Base-by-base conservation (phyloP, 441 rosid species). In the Arabidopsis hybrid region DNA sequence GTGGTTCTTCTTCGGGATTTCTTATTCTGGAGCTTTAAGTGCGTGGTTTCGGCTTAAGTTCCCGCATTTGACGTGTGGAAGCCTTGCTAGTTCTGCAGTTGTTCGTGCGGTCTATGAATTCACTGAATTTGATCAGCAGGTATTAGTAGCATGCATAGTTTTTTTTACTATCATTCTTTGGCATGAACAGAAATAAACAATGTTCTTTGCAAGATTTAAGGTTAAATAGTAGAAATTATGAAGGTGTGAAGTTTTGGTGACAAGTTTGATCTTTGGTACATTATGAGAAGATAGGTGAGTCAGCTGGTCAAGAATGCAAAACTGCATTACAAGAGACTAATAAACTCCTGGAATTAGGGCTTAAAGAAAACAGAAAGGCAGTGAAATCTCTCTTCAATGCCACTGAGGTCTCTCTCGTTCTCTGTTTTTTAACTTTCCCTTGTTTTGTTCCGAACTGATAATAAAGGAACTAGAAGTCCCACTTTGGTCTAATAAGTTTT, bases 51-150 rank as follows among this genome's bases (percentile, higher is more conserved):
- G 90, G 26, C 96, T 94, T 29, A 94, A 93, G 79, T 94, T 88
- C 60, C 99, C 99, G 31, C 97, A 89, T 75, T 78, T 91, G 79
- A 86, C 97, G 0, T 94, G 99, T 46, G 95, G 97, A 86, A 92
- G 97, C 74, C 94, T 94, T 42, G 97, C 99, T 60, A 94, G 99
- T 83, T 94, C 97, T 60, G 99, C 95, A 0, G 99, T 94, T 79
- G 94, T 92, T 86, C 89, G 78, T 55, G 89, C 97, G 52, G 85
- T 94, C 45, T 89, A 89, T 65, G 78, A 92, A 58, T 94, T 73
- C 81, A 70, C 89, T 56, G 88, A 89, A 69, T 94, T 81, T 83
- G 99, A 94, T 80, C 74, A 69, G 79, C 99, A 94, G 91, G 99
- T 89, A 13, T 36, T 65, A 2, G 1, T 51, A 13, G 11, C 5